Evolutionary conservation across 2,329 filamentous ascomycete genomes (phyloP).

Genomic region (Colletotrichum orchidophilum): DNA sequence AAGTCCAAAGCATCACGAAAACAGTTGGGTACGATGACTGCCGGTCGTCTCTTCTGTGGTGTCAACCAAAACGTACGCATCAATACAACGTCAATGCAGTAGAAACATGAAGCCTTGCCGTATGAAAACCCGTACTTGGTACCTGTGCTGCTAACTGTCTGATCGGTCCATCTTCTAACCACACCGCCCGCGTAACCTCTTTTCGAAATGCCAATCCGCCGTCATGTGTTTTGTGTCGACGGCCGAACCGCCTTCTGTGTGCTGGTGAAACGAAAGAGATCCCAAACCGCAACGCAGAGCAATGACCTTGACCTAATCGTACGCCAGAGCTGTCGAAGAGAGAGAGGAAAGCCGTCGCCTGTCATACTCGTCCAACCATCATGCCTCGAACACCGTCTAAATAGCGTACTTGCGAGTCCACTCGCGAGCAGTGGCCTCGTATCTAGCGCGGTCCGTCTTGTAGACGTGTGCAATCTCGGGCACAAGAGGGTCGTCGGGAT

Average conservation of each 20-base stretch:
- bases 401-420: constrained; percentile 99
- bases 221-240: constrained; percentile 6
- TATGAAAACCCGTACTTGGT: constrained; percentile 46
- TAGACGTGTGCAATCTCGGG: constrained; percentile 99
- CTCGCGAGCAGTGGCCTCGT: constrained; percentile 95
- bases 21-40: neutral
- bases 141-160: constrained; percentile 48
- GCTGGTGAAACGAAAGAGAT: constrained; percentile 28
- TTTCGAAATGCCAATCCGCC: constrained; percentile 17
- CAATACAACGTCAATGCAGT: constrained; percentile 46
- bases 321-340: constrained; percentile 33
- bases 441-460: constrained; percentile 96
- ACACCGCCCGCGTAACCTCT: constrained; percentile 30
- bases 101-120: constrained; percentile 48
- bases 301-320: constrained; percentile 31
- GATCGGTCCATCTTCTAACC: constrained; percentile 44
- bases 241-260: constrained; percentile 7
- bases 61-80: constrained; percentile 20
- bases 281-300: constrained; percentile 33
- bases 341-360: constrained; percentile 32
- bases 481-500: constrained; percentile 97
- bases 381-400: constrained; percentile 54
- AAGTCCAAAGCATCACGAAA: neutral
- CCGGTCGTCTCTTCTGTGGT: constrained; percentile 26
- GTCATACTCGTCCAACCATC: constrained; percentile 26